phyloP scores from a whole-genome alignment of 164 flowering plant species.

The Umbilicus rupestris region DNA sequence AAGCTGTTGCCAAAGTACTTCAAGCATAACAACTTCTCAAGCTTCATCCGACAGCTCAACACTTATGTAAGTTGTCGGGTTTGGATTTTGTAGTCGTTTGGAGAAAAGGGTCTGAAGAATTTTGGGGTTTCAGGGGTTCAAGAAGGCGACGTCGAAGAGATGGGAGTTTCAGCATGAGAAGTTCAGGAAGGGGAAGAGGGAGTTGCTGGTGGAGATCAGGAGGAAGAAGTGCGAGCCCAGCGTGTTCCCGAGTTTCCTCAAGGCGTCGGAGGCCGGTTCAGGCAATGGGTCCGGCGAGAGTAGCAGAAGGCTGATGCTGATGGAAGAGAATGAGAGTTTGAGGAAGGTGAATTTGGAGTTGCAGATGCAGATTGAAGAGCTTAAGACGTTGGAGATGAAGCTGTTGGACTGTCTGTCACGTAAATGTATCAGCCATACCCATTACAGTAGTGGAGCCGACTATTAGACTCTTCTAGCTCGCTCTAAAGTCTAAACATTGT shows the following conservation, averaged over 20 bases:
- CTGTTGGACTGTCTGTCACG: constrained; percentile 24
- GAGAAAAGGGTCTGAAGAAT: neutral
- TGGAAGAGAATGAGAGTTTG: constrained; percentile 42
- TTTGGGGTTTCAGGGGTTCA: constrained; percentile 37
- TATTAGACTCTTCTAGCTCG: too few species aligned
- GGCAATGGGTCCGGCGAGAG: neutral
- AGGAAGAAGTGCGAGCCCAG: constrained; percentile 44
- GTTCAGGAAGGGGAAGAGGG: constrained; percentile 34
- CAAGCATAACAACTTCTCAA: constrained; percentile 67
- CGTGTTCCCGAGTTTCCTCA: constrained; percentile 35
- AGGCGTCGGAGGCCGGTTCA: constrained; percentile 16
- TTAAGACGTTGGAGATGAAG: constrained; percentile 35
- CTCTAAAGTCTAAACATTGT: too few species aligned
- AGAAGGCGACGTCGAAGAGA: constrained; percentile 36
- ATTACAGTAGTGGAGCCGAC: too few species aligned
- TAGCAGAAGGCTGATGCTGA: constrained; percentile 14
- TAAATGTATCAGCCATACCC: neutral
- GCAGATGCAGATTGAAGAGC: constrained; percentile 34
- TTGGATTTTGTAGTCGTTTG: too few species aligned
- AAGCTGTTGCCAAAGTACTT: constrained; percentile 42
- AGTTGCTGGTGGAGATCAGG: constrained; percentile 33
- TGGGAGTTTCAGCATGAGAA: constrained; percentile 63
- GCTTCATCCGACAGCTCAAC: constrained; percentile 63
- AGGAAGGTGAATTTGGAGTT: constrained; percentile 31
- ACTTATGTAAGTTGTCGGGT: constrained; percentile 60